Conservation (phyloP, 305 asterid species). For the Solanum hybrid region DNA sequence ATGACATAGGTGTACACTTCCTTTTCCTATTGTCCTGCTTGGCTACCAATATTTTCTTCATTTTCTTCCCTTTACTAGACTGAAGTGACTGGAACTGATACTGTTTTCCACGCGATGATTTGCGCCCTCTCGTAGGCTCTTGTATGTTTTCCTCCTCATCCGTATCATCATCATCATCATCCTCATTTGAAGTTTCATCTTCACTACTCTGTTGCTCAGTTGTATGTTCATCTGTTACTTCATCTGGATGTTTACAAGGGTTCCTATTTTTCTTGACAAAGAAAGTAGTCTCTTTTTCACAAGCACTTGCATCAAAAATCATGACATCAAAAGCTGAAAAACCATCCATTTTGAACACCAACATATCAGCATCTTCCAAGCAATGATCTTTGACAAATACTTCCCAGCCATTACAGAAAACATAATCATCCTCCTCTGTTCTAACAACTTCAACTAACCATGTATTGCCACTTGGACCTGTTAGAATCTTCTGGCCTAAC, state of each 20-base stretch:
- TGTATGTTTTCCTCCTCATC: background rate
- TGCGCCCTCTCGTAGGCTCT: background rate
- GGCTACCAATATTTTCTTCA: background rate
- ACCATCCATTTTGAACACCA: background rate
- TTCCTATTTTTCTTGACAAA: background rate
- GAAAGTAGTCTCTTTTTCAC: background rate
- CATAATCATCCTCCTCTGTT: background rate
- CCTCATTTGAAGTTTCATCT: background rate
- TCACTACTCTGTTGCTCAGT: background rate
- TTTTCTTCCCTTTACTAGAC: background rate
- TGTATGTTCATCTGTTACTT: background rate
- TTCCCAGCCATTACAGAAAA: constrained; percentile 2
- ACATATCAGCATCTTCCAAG: background rate
- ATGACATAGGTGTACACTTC: background rate
- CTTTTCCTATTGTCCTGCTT: background rate
- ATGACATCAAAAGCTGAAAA: background rate
- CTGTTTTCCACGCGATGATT: background rate
- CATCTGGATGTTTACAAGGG: background rate
- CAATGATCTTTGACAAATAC: background rate
- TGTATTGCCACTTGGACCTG: background rate
- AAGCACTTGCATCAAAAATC: background rate
- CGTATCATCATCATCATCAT: background rate
- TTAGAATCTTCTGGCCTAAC: background rate
- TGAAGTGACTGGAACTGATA: background rate
- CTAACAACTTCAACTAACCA: background rate